Conservation (phyloP, 2,329 filamentous ascomycete species). For the Xylogone sp. region DNA sequence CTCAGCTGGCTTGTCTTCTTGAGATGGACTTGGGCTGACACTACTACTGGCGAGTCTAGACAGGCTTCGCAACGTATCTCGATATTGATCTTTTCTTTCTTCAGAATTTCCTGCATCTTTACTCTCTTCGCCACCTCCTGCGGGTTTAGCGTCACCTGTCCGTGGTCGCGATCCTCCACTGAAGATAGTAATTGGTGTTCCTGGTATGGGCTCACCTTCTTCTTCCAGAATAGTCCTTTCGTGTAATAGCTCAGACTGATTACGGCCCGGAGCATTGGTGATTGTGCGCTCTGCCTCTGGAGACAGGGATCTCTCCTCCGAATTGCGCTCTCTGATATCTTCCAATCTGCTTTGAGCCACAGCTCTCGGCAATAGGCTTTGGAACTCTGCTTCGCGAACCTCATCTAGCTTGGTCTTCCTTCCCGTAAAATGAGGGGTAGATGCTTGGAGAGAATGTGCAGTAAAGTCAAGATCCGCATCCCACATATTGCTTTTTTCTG, state of each 20-base stretch:
- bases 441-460: constrained; percentile 18
- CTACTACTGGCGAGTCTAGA: constrained; percentile 10
- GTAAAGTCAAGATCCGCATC: constrained; percentile 25
- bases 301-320: constrained; percentile 16
- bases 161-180: constrained; percentile 4
- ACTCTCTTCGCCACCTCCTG: not conserved
- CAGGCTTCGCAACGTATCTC: constrained; percentile 12
- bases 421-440: constrained; percentile 20
- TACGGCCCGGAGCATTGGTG: constrained; percentile 2
- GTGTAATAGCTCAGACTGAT: constrained; percentile 8
- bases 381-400: constrained; percentile 18
- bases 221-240: constrained; percentile 19
- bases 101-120: not conserved
- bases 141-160: not conserved
- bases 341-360: constrained; percentile 16
- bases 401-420: constrained; percentile 18
- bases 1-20: not conserved
- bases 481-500: constrained; percentile 17
- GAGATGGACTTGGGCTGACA: constrained; percentile 3
- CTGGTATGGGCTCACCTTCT: constrained; percentile 17
- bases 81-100: constrained; percentile 8
- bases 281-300: constrained; percentile 7
- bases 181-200: constrained; percentile 19
- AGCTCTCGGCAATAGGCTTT: constrained; percentile 13
- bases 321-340: constrained; percentile 19